Evolutionary conservation across 139 green algal genomes (phyloP), one percentile per base, ranked within the genome.

Genomic region (Haematococcus lacustris): DNA sequence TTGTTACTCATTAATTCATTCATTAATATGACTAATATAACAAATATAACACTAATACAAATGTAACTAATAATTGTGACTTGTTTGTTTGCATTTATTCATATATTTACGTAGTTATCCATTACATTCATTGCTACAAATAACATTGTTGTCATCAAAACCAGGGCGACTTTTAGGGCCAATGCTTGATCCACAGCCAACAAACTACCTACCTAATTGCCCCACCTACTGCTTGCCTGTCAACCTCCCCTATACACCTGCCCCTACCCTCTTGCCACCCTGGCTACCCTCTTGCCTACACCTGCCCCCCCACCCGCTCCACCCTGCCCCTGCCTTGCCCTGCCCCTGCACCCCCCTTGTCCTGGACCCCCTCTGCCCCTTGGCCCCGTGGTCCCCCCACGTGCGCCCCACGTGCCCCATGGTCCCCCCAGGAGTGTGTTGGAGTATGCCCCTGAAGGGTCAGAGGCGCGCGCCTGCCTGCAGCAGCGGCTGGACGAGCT

Each of bases 391-490:
- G 4, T 41, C 41, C 50, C 3, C 37, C 35, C 25, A 32, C 32
- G 17, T 53, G 53, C 32, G 53, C 34, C 38, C 17, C 25, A 35
- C 17, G 71, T 30, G 63, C 88, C 51, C 80, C 78, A 76, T 71
- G 13, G 74, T 3, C 64, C 72, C 1, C 74, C 76, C 43, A 66
- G 82, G 32, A 85, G 73, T 32, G 88, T 88, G 30, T 76, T 90
- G 30, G 87, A 91, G 51, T 93, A 93, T 37, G 85, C 88, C 2
- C 75, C 76, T 0, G 74, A 76, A 28, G 79, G 73, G 37, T 80
- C 70, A 4, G 71, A 80, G 30, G 83, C 82, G 39, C 62, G 70
- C 21, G 53, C 17, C 5, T 30, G 78, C 39, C 75, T 90, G 40
- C 41, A 82, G 67, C 69, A 64, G 21, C 73, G 73, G 32, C 63